Percentiles rank a stretch among this genome's conserved stretches.
Evolutionary conservation across 108 stramenopile genomes (phyloP).

Genomic region (Conticribra guillardii): DNA sequence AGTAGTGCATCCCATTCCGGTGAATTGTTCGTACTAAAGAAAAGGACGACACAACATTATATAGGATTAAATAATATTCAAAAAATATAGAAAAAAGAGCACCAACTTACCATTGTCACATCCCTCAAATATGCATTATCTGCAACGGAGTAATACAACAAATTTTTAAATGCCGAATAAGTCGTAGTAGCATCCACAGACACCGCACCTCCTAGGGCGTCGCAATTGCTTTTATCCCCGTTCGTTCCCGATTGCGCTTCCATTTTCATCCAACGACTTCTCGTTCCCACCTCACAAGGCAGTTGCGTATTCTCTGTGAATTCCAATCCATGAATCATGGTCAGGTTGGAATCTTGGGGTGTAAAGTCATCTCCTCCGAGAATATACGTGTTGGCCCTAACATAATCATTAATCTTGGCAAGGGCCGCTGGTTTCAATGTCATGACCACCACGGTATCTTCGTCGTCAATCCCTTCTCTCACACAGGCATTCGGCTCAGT

Average conservation of each 20-base stretch:
- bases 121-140: conserved; percentile 14
- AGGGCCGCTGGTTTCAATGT: conserved; percentile 3
- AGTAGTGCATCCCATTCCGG: conserved; percentile 10
- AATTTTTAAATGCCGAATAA: conserved; percentile 3
- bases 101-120: not conserved
- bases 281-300: conserved; percentile 2
- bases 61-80: not conserved
- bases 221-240: too few relatives aligned
- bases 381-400: not conserved
- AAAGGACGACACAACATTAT: not conserved
- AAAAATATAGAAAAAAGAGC: not conserved
- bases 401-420: conserved; percentile 7
- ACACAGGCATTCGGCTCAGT: conserved; percentile 21
- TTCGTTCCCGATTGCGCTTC: too few relatives aligned
- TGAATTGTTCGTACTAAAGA: conserved; percentile 15
- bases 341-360: not conserved
- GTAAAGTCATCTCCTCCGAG: conserved; percentile 7
- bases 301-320: not conserved
- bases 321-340: conserved; percentile 9
- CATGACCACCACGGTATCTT: conserved; percentile 26
- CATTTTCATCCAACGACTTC: conserved; percentile 14
- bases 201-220: conserved; percentile 11
- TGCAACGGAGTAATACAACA: conserved; percentile 15
- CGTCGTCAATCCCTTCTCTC: conserved; percentile 3
- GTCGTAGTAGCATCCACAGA: not conserved